Evolutionary conservation across 2,329 filamentous ascomycete species (phyloP).

Genomic region (Claviceps paspali): DNA sequence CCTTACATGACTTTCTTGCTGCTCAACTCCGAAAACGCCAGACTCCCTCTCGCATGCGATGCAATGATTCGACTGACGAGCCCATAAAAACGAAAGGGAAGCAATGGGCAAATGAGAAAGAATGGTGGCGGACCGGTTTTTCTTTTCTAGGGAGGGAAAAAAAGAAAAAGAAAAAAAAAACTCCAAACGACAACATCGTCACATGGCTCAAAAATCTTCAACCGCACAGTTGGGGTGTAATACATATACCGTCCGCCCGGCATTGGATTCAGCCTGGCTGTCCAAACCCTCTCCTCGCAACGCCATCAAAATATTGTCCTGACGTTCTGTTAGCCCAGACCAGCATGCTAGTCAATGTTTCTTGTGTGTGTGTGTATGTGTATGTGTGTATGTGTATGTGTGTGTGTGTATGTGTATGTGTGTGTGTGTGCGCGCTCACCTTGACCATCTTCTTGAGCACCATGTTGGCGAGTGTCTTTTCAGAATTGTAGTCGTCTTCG

Average conservation of each 20-base stretch:
- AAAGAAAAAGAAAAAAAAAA: too few species aligned
- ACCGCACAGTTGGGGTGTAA: constrained; percentile 88
- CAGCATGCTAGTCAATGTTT: background rate
- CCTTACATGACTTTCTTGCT: too few species aligned
- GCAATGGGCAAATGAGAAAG: too few species aligned
- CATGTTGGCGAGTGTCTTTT: constrained; percentile 61
- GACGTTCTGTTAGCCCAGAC: constrained; percentile 20
- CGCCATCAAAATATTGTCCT: constrained; percentile 81
- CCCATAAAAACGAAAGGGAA: too few species aligned
- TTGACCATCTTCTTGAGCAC: constrained; percentile 94
- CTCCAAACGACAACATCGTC: too few species aligned
- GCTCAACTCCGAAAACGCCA: too few species aligned
- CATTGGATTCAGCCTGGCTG: constrained; percentile 27
- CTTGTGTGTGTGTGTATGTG: background rate
- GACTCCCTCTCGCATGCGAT: background rate
- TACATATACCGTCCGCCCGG: constrained; percentile 53
- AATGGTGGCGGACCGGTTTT: too few species aligned
- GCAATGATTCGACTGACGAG: too few species aligned
- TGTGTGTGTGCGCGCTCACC: constrained; percentile 34
- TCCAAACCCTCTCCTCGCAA: constrained; percentile 48
- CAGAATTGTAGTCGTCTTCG: constrained; percentile 66
- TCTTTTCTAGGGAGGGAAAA: too few species aligned
- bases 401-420: background rate
- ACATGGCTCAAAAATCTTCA: constrained; percentile 47
- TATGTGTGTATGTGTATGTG: too few species aligned